Base-by-base conservation (phyloP, 2,329 filamentous ascomycete species). In the Claviceps fusiformis region DNA sequence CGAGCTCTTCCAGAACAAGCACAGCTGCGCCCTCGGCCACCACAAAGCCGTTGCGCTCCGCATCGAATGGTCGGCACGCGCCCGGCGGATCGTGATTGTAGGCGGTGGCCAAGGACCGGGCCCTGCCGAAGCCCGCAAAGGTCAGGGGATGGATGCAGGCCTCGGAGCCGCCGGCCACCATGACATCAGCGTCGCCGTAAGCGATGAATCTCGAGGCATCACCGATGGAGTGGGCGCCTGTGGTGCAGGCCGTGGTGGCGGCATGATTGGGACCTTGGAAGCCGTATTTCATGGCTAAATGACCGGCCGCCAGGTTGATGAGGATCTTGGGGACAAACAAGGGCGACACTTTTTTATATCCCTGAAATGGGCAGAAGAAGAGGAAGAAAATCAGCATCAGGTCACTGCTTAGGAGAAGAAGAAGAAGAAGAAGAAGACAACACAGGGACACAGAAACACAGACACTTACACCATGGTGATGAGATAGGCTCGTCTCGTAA, bases 111-210 rank as follows among this genome's bases (percentile, higher is more conserved):
- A 98, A 74, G 53, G 91, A 96, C 57, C 92, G 81, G 1, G 91
- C 89, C 58, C 90, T 80, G 29, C 89, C 86, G 65, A 98, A 98
- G 7, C 92, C 93, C 7, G 91, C 89, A 61, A 97, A 86, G 1
- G 92, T 88, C 47, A 98, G 77, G 10, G 93, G 93, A 66, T 98
- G 92, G 55, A 98, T 92, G 68, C 93, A 98, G 0, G 92, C 90
- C 70, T 98, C 93, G 9, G 92, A 83, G 33, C 92, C 92, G 46
- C 93, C 93, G n/a, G 93, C 90, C 9, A 98, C 73, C 90, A 98
- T 97, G 54, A 97, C 86, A 68, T 95, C 80, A 49, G 92, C 92
- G 67, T 97, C 92, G 7, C 90, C 91, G 64, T 84, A 85, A n/a
- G 86, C 81, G 58, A 98, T 92, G 67, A 96, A 89, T 19, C 92